Conservation (phyloP, 129 eudicot species). For the Rutidosis leptorrhynchoides region DNA sequence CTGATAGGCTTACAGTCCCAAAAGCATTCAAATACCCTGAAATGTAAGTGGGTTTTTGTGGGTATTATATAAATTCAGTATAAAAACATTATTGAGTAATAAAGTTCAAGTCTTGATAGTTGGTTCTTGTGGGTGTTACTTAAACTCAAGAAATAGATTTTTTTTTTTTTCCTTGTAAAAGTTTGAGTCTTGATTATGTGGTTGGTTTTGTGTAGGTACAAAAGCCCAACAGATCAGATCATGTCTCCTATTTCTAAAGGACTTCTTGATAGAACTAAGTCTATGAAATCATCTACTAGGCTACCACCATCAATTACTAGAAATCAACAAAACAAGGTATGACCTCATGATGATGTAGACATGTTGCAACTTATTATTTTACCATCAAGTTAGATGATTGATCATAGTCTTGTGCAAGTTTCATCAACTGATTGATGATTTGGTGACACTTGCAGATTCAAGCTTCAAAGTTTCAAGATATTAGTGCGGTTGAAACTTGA, state of each 20-base stretch:
- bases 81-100: not conserved
- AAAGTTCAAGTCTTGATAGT: not conserved
- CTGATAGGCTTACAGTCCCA: conserved; percentile 75
- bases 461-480: conserved; percentile 35
- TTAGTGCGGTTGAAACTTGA: conserved; percentile 30
- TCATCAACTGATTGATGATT: not conserved
- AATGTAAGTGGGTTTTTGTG: conserved; percentile 38
- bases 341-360: conserved; percentile 19
- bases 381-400: not conserved
- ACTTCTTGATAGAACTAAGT: conserved; percentile 69
- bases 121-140: not conserved
- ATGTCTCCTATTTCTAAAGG: conserved; percentile 79
- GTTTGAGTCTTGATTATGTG: not conserved
- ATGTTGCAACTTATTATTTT: not conserved
- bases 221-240: conserved; percentile 83
- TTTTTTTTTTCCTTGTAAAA: not conserved
- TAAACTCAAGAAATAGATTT: not conserved
- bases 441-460: conserved; percentile 32
- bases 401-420: not conserved
- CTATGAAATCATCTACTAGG: conserved; percentile 37
- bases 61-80: not conserved
- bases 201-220: conserved; percentile 48
- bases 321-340: conserved; percentile 45
- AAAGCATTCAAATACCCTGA: conserved; percentile 73
- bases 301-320: conserved; percentile 24